phyloP scores from a whole-genome alignment of 768 basidiomycete genomes.

The Pholiota conissans region DNA sequence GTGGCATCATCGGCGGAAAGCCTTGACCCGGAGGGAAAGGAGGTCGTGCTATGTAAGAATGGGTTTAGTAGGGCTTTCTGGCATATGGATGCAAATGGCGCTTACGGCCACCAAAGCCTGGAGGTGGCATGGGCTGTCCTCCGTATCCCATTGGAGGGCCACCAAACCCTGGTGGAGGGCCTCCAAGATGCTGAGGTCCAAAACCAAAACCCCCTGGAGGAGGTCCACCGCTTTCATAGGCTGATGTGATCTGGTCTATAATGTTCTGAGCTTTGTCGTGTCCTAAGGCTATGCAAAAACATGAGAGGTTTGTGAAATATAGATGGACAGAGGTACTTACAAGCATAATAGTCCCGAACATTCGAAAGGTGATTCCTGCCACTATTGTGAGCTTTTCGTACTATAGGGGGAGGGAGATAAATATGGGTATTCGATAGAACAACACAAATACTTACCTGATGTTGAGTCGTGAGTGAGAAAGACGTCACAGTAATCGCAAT shows the following conservation, averaged over 20 bases:
- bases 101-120: conserved; percentile 56
- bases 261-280: conserved; percentile 98
- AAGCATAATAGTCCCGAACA: conserved; percentile 96
- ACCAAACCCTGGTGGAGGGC: conserved; percentile 48
- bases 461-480: conserved; percentile 94
- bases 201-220: conserved; percentile 89
- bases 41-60: conserved; percentile 48
- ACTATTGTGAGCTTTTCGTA: conserved; percentile 97
- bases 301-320: conserved; percentile 8
- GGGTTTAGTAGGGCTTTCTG: conserved; percentile 4
- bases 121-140: conserved; percentile 48
- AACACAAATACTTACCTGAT: conserved; percentile 56
- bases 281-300: conserved; percentile 58
- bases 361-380: conserved; percentile 97
- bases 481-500: conserved; percentile 93
- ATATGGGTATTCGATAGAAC: not conserved
- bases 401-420: conserved; percentile 38
- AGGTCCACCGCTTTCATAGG: conserved; percentile 85
- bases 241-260: conserved; percentile 96
- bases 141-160: conserved; percentile 49
- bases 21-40: conserved; percentile 73
- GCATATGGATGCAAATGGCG: conserved; percentile 11
- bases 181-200: conserved; percentile 76
- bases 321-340: conserved; percentile 40
- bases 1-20: conserved; percentile 49